Base-by-base conservation (phyloP, 768 basidiomycete species). In the Mycena olivaceomarginata region DNA sequence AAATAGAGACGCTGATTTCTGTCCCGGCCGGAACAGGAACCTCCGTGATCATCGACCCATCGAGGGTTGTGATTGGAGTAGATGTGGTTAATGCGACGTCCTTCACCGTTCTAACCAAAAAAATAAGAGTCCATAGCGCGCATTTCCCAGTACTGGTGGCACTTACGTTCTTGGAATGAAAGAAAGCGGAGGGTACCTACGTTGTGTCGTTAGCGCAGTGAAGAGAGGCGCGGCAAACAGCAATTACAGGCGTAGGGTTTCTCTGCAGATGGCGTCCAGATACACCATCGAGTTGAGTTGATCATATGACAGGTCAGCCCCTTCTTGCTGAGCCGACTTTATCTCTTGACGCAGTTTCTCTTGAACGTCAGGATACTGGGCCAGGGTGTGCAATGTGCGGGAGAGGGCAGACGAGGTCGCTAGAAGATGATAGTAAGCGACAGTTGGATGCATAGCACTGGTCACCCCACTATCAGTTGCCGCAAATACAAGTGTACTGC, bases 21-120 rank as follows among this genome's bases (percentile, higher is more conserved):
- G 87, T 85, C 22, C 84, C 82, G 16, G 81, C 81, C 1, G 87
- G 80, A 40, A 89, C 78, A 31, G 75, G 63, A 51, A 88, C 80
- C 31, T 81, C 80, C 39, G 83, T 68, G 18, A 84, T 81, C 18
- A 75, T 72, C 15, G 80, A 60, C 4, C 86, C 84, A 53, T 85
- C 80, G 18, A 77, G 20, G n/a, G 78, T 77, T 43, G 73, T 78
- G 56, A 85, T 72, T 15, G 87, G 85, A n/a, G 64, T 73, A 7
- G 81, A 82, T 43, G 87, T 81, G 9, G 87, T 87, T 31, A 88
- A 76, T 1, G 86, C 70, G 48, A 82, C 82, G 66, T 89, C 85
- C 71, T 82, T 60, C 11, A 77, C 68, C 10, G 83, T 56, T 31
- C 83, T 83, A 48, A 13, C 10, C 22, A 15, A 43, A 13, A 13